Conservation (phyloP, 331 rosid species). For the Quercus tomentella region DNA sequence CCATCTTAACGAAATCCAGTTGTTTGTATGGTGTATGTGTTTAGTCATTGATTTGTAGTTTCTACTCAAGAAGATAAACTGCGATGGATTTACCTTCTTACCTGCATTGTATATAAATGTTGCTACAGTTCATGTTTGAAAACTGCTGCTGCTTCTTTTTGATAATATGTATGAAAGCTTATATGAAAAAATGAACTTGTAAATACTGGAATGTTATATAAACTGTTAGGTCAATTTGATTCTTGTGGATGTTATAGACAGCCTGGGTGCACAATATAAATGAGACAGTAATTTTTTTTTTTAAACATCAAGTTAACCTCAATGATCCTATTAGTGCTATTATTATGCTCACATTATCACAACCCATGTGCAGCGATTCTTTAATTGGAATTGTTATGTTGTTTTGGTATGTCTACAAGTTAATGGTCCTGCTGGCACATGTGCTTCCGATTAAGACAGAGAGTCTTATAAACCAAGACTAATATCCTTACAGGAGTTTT, state of each 20-base stretch:
- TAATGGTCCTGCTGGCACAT: constrained; percentile 35
- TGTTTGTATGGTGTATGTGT: background rate
- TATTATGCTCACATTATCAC: background rate
- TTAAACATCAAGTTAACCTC: background rate
- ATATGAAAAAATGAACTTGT: background rate
- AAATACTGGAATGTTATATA: background rate
- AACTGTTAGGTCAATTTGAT: background rate
- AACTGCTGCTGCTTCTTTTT: background rate
- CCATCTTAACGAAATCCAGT: background rate
- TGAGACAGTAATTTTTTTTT: background rate
- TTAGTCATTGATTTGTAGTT: background rate
- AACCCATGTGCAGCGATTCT: constrained; percentile 16
- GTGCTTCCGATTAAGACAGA: constrained; percentile 31
- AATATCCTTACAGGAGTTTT: constrained; percentile 17
- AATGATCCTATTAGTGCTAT: background rate
- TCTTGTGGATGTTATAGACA: background rate
- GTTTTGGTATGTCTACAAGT: constrained; percentile 12
- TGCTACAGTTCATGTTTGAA: background rate
- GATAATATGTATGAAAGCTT: too few species aligned
- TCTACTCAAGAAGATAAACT: background rate
- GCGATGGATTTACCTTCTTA: too few species aligned
- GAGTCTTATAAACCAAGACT: constrained; percentile 26
- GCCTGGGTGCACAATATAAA: background rate
- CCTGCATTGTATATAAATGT: background rate
- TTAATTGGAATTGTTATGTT: background rate